Evolutionary conservation across 2,329 filamentous ascomycete genomes (phyloP).

Genomic region (Epichloe glyceriae): DNA sequence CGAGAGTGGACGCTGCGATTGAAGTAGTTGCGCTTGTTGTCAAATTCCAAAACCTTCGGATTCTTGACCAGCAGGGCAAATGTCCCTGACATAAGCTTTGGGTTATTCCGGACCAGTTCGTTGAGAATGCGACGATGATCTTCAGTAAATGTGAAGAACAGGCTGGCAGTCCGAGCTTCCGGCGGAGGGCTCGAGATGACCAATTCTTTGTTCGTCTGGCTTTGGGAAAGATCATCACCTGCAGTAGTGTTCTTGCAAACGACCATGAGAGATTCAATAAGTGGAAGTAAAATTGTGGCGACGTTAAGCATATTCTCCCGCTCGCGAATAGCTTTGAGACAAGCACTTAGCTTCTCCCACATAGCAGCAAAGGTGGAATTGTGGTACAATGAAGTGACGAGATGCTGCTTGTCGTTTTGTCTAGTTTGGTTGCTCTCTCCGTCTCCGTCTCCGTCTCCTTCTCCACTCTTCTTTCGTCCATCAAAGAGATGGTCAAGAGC

Average conservation of each 20-base stretch:
- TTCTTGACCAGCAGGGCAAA: slow-evolving; percentile 96
- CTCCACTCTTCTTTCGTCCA: slow-evolving; percentile 52
- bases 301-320: slow-evolving; percentile 95
- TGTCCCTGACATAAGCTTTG: slow-evolving; percentile 96
- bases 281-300: slow-evolving; percentile 82
- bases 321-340: slow-evolving; percentile 74
- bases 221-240: slow-evolving; percentile 47
- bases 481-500: slow-evolving; percentile 95
- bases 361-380: slow-evolving; percentile 80
- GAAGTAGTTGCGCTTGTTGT: slow-evolving; percentile 99
- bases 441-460: slow-evolving; percentile 29
- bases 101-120: slow-evolving; percentile 91
- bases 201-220: slow-evolving; percentile 49
- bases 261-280: slow-evolving; percentile 97
- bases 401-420: slow-evolving; percentile 60
- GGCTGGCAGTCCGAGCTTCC: slow-evolving; percentile 68
- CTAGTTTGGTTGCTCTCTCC: slow-evolving; percentile 37
- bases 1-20: slow-evolving; percentile 73
- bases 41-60: slow-evolving; percentile 95
- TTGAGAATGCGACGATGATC: slow-evolving; percentile 96
- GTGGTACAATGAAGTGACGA: slow-evolving; percentile 79
- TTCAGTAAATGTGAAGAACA: slow-evolving; percentile 97
- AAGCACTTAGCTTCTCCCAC: slow-evolving; percentile 86
- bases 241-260: slow-evolving; percentile 95
- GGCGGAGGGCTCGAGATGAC: slow-evolving; percentile 60